Evolutionary conservation across 2,329 filamentous ascomycete species (phyloP).

Genomic region (Ascosphaera pollenicola): DNA sequence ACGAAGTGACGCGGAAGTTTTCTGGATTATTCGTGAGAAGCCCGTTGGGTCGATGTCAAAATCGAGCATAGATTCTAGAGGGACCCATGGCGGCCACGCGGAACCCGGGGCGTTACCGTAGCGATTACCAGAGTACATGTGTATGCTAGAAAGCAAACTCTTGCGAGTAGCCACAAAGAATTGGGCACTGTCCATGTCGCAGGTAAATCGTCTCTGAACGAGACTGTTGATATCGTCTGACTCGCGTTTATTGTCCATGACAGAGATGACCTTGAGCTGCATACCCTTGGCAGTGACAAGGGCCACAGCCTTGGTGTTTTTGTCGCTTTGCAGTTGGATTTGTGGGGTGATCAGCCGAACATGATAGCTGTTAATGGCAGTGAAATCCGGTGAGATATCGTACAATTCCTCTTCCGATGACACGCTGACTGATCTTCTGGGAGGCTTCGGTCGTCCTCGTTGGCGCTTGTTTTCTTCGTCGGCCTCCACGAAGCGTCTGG

Average conservation of each 20-base stretch:
- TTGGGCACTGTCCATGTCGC: constrained; percentile 93
- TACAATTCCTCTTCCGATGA: constrained; percentile 32
- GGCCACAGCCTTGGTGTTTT: constrained; percentile 91
- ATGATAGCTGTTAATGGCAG: constrained; percentile 81
- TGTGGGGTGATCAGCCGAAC: constrained; percentile 89
- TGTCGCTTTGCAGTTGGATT: constrained; percentile 95
- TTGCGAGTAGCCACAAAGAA: constrained; percentile 95
- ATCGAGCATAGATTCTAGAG: constrained; percentile 96
- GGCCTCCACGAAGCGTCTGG: constrained; percentile 57
- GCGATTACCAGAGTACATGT: constrained; percentile 81
- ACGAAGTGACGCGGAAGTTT: constrained; percentile 79
- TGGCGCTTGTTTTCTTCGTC: constrained; percentile 29
- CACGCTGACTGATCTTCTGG: constrained; percentile 8
- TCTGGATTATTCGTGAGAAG: constrained; percentile 93
- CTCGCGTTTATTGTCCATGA: constrained; percentile 90
- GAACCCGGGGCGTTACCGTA: constrained; percentile 73
- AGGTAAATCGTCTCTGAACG: constrained; percentile 79
- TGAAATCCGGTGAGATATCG: constrained; percentile 71
- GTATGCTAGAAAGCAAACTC: constrained; percentile 67
- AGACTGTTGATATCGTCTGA: constrained; percentile 86
- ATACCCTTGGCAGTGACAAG: constrained; percentile 94
- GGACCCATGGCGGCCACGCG: constrained; percentile 95
- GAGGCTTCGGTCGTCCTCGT: constrained; percentile 15
- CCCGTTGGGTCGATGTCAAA: constrained; percentile 85
- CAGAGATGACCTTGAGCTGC: constrained; percentile 92